phyloP scores from a whole-genome alignment of 495 filamentous ascomycete genomes.

The Lineolata rhizophorae region DNA sequence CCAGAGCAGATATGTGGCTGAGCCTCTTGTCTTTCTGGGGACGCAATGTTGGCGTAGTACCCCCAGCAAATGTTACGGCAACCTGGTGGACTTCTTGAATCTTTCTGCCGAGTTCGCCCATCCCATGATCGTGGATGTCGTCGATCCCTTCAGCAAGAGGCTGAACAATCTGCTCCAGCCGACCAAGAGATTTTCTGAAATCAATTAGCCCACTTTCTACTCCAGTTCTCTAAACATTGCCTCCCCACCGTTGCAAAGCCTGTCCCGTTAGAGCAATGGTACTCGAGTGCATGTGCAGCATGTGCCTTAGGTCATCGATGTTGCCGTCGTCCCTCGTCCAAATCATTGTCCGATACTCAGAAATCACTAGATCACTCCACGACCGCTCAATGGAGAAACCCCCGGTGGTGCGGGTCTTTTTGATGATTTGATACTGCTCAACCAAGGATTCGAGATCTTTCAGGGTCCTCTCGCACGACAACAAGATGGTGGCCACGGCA shows the following conservation, averaged over 20 bases:
- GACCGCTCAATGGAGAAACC: conserved; percentile 14
- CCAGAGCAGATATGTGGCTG: conserved; percentile 1
- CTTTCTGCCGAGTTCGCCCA: conserved; percentile 12
- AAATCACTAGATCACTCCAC: conserved; percentile 18
- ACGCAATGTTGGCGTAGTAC: conserved; percentile 1
- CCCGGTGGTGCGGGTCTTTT: conserved; percentile 12
- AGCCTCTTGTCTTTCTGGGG: background rate
- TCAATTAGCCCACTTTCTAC: no score
- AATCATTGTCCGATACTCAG: conserved; percentile 16
- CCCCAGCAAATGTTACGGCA: conserved; percentile 11
- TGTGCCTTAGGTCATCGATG: conserved; percentile 14
- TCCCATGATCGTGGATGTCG: conserved; percentile 12
- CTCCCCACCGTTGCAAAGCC: no score
- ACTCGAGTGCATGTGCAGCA: conserved; percentile 18
- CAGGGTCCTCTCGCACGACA: conserved; percentile 14
- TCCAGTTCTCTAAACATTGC: no score
- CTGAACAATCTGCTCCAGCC: conserved; percentile 14
- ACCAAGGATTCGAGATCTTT: conserved; percentile 19
- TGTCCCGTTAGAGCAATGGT: conserved; percentile 17
- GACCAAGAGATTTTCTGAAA: conserved; percentile 13
- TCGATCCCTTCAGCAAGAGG: conserved; percentile 17
- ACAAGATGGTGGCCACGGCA: conserved; percentile 15
- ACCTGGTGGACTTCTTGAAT: conserved; percentile 17
- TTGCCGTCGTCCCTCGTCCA: conserved; percentile 20
- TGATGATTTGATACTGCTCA: conserved; percentile 19